Conservation (phyloP, 1,284 basidiomycete species). For the Pseudozyma hubeiensis region DNA sequence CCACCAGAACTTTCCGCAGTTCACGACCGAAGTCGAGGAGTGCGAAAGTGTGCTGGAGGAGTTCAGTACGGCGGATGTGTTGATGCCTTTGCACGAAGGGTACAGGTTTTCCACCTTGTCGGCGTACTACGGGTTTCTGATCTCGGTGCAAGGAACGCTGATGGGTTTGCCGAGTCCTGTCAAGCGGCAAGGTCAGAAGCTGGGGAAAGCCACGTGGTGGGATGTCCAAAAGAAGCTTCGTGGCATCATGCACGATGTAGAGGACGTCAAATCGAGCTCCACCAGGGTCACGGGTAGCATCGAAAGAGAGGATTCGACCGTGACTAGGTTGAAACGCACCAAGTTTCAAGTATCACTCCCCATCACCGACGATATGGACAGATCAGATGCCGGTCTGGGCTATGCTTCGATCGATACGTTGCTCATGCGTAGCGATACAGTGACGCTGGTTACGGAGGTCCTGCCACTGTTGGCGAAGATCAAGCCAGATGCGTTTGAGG, state of each 20-base stretch:
- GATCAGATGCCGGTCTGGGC: slow-evolving; percentile 29
- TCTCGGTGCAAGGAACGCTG: slow-evolving; percentile 80
- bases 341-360: slow-evolving; percentile 14
- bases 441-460: slow-evolving; percentile 37
- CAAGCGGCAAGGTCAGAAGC: slow-evolving; percentile 77
- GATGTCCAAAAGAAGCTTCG: slow-evolving; percentile 68
- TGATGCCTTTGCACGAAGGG: slow-evolving; percentile 72
- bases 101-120: slow-evolving; percentile 75
- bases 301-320: slow-evolving; percentile 2
- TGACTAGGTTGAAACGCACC: slow-evolving; percentile 12
- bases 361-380: slow-evolving; percentile 3
- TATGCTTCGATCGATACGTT: slow-evolving; percentile 3
- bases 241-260: slow-evolving; percentile 65
- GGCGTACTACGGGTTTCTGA: slow-evolving; percentile 86
- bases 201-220: slow-evolving; percentile 73
- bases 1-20: slow-evolving; percentile 91
- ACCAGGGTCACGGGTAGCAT: background rate
- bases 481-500: slow-evolving; percentile 2
- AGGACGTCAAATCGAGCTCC: slow-evolving; percentile 52
- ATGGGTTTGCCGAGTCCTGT: slow-evolving; percentile 89
- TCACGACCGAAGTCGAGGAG: slow-evolving; percentile 82
- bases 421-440: slow-evolving; percentile 13
- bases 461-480: slow-evolving; percentile 47
- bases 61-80: slow-evolving; percentile 83
- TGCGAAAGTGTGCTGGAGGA: slow-evolving; percentile 79